These are phyloP conservation scores for Solanum lycopersicoides DNA, from an alignment of 257 asterid genomes.

Conservation along the genomic window DNA sequence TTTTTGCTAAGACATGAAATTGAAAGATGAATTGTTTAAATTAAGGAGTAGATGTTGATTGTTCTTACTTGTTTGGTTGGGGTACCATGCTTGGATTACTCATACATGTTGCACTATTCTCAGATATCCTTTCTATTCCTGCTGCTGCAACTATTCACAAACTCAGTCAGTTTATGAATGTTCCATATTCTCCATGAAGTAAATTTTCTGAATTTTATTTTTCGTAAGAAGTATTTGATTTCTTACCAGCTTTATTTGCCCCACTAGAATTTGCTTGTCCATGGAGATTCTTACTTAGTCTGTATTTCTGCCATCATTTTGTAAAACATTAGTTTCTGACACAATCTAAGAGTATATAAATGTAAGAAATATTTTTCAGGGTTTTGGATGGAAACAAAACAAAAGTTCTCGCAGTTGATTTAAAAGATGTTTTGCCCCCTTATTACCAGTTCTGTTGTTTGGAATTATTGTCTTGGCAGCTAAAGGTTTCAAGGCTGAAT, in stretches of 20 bases:
- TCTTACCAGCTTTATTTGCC: conserved; percentile 62
- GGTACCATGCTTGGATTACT: conserved; percentile 33
- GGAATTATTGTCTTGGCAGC: neutral
- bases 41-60: neutral
- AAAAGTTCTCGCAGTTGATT: neutral
- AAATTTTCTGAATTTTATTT: neutral
- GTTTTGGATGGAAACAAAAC: neutral
- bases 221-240: conserved; percentile 7
- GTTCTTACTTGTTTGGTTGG: conserved; percentile 57
- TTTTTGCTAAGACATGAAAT: neutral
- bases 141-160: conserved; percentile 30
- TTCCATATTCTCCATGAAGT: neutral
- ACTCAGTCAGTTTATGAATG: conserved; percentile 6
- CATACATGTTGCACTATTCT: conserved; percentile 40
- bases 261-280: conserved; percentile 57
- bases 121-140: conserved; percentile 44
- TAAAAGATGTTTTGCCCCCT: neutral
- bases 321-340: conserved; percentile 4
- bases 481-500: neutral
- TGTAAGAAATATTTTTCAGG: neutral
- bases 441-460: neutral
- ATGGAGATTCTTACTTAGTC: conserved; percentile 77
- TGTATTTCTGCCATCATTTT: conserved; percentile 55
- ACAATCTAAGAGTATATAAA: neutral
- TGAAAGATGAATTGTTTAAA: neutral